phyloP scores from a whole-genome alignment of 2,329 filamentous ascomycete genomes.

The Coniochaeta sp. region DNA sequence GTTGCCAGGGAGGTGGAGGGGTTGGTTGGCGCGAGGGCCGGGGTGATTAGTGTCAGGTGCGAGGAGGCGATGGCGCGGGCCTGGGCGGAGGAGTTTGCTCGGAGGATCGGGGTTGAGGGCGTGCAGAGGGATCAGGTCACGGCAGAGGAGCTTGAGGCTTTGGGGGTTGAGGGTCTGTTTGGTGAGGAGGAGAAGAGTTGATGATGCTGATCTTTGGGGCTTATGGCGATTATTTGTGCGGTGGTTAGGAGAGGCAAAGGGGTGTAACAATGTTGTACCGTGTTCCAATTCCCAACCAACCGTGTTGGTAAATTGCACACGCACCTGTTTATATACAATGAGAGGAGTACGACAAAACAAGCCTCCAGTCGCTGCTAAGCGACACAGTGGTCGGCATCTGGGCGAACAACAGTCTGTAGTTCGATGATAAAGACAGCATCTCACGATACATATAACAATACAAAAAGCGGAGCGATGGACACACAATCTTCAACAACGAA shows the following conservation, averaged over 20 bases:
- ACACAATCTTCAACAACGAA: not conserved
- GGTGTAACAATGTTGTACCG: no score
- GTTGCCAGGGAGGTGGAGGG: constrained; percentile 44
- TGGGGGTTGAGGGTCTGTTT: not conserved
- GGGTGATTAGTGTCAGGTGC: not conserved
- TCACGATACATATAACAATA: not conserved
- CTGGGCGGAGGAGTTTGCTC: constrained; percentile 15
- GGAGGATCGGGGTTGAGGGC: constrained; percentile 11
- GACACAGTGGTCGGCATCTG: not conserved
- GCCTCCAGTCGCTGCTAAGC: no score
- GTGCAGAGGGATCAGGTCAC: constrained; percentile 8
- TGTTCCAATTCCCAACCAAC: no score
- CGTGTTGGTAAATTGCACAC: no score
- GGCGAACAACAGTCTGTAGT: not conserved
- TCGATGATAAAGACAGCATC: not conserved
- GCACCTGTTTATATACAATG: no score
- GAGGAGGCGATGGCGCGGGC: constrained; percentile 7
- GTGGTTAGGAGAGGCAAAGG: no score
- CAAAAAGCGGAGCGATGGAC: not conserved
- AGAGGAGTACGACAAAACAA: no score
- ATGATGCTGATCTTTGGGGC: not conserved
- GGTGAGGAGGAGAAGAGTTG: not conserved
- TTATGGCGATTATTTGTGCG: not conserved
- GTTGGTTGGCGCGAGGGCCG: not conserved
- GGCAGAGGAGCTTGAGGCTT: constrained; percentile 9